phyloP scores from a whole-genome alignment of 2,329 filamentous ascomycete genomes.

The Aspergillus quadrilineatus region DNA sequence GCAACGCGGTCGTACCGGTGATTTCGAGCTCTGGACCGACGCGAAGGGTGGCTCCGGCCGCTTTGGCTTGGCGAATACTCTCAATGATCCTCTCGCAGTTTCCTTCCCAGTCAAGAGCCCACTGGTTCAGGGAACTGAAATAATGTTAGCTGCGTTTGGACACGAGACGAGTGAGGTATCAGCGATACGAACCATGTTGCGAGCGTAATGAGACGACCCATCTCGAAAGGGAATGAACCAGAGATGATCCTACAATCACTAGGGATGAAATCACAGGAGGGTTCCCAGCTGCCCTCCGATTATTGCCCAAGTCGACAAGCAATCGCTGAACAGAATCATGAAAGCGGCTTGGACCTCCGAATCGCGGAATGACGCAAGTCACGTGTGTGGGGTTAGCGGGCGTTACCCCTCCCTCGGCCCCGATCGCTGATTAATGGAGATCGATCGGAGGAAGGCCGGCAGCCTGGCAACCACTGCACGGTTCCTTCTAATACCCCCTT shows the following conservation, averaged over 20 bases:
- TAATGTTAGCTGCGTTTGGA: conserved; percentile 9
- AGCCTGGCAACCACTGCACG: not conserved
- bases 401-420: conserved; percentile 18
- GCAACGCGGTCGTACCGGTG: conserved; percentile 40
- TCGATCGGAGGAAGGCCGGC: conserved; percentile 13
- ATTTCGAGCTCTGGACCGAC: conserved; percentile 58
- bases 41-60: conserved; percentile 60
- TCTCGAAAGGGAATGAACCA: conserved; percentile 17
- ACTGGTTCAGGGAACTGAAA: conserved; percentile 44
- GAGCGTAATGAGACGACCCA: conserved; percentile 44
- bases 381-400: conserved; percentile 29
- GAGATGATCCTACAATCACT: not conserved
- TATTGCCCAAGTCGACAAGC: not conserved
- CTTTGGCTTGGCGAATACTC: conserved; percentile 61
- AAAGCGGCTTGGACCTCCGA: conserved; percentile 12
- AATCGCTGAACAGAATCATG: conserved; percentile 9
- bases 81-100: conserved; percentile 64
- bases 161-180: not conserved
- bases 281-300: not conserved
- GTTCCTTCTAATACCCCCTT: not conserved
- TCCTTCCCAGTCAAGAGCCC: conserved; percentile 62
- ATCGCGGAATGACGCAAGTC: conserved; percentile 21
- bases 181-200: conserved; percentile 41
- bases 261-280: not conserved
- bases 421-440: conserved; percentile 16